phyloP scores from a whole-genome alignment of 805 yeast species.

The Candida coleopterorum region DNA sequence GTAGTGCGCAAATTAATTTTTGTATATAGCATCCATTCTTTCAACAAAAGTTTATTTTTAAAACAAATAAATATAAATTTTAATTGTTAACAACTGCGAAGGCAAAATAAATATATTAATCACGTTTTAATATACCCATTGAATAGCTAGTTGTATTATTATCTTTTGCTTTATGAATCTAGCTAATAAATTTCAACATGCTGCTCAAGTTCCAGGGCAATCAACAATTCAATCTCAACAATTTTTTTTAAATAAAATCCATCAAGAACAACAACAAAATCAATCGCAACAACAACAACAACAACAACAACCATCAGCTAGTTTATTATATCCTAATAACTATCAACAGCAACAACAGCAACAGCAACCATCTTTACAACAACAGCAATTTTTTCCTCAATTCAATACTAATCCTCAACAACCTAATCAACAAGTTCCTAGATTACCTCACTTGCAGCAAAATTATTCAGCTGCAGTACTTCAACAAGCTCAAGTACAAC shows the following conservation, averaged over 20 bases:
- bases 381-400: conserved; percentile 12
- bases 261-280: conserved; percentile 33
- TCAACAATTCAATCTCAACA: conserved; percentile 39
- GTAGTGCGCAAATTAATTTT: not conserved
- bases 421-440: conserved; percentile 14
- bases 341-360: conserved; percentile 19
- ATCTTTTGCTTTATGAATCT: conserved; percentile 22
- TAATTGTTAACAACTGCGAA: no score
- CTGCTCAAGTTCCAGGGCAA: conserved; percentile 23
- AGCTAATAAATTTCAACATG: conserved; percentile 33
- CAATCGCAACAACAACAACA: conserved; percentile 25
- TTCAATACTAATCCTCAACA: conserved; percentile 11
- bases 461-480: conserved; percentile 9
- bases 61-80: no score
- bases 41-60: not conserved
- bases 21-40: not conserved
- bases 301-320: conserved; percentile 16
- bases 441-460: conserved; percentile 25
- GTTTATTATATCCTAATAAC: conserved; percentile 14
- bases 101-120: no score
- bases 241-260: conserved; percentile 38
- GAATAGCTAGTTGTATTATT: not conserved
- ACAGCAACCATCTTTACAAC: conserved; percentile 19
- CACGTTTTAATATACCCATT: no score
- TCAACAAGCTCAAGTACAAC: conserved; percentile 14